Conservation (phyloP, 176 grass and related monocot species). For the Triticum dicoccoides region DNA sequence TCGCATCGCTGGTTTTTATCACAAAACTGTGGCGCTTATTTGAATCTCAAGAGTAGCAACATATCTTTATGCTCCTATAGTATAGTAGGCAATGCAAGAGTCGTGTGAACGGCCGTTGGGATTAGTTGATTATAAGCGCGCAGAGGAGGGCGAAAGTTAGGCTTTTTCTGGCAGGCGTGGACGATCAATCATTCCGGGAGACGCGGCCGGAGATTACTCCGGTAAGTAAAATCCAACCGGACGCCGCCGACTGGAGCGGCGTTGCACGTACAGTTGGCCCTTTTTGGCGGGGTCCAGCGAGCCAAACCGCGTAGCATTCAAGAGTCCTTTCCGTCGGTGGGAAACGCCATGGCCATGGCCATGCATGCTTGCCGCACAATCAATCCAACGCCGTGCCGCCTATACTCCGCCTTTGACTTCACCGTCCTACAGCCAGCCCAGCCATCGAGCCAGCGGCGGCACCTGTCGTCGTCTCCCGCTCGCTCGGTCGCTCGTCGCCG, state of each 20-base stretch:
- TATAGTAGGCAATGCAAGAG: too few relatives aligned
- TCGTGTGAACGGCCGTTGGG: background rate
- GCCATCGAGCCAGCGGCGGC: too few relatives aligned
- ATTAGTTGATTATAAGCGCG: background rate
- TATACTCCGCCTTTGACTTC: background rate
- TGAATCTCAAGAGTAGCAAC: too few relatives aligned
- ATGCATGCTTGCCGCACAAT: background rate
- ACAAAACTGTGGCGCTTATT: too few relatives aligned
- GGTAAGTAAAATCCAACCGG: background rate
- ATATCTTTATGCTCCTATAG: too few relatives aligned
- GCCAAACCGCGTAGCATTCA: background rate
- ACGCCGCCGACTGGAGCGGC: background rate
- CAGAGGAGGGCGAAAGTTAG: background rate
- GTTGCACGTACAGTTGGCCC: background rate
- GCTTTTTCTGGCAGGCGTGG: background rate
- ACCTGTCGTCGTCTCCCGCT: background rate
- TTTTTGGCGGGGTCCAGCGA: background rate
- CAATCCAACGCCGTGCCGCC: background rate
- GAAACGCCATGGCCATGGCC: background rate
- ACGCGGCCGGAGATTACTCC: background rate
- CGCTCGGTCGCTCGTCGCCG: background rate
- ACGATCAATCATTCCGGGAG: background rate
- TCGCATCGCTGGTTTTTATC: too few relatives aligned
- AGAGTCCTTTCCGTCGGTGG: background rate
- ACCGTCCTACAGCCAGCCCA: background rate